phyloP scores from a whole-genome alignment of 257 asterid species.

The Solanum sejunctum region DNA sequence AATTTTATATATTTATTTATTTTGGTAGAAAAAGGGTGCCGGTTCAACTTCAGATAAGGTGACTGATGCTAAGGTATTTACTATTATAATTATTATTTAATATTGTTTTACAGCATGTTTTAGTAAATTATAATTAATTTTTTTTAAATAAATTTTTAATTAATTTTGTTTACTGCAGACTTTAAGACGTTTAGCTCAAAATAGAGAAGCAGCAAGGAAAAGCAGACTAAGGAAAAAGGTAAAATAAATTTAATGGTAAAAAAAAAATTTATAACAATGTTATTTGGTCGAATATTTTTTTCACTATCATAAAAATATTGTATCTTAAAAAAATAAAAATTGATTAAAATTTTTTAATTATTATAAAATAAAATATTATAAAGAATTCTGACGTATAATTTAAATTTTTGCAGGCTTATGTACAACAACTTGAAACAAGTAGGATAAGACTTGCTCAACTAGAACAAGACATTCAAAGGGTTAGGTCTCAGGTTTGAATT shows the following conservation, averaged over 20 bases:
- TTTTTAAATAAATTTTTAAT: not conserved
- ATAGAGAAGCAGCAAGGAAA: constrained; percentile 95
- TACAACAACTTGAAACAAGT: constrained; percentile 92
- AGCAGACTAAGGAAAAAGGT: constrained; percentile 97
- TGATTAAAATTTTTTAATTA: too few species aligned
- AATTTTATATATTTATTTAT: not conserved
- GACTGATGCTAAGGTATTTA: constrained; percentile 64
- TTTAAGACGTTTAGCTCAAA: constrained; percentile 91
- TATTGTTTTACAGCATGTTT: not conserved
- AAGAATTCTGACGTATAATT: not conserved
- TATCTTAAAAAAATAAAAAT: too few species aligned
- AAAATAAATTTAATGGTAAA: not conserved
- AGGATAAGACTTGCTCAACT: constrained; percentile 82
- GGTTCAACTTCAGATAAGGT: constrained; percentile 61
- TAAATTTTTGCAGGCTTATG: constrained; percentile 58
- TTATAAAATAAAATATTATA: too few species aligned
- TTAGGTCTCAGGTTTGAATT: constrained; percentile 68
- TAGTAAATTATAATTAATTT: not conserved
- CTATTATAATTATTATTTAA: not conserved
- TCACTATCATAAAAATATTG: too few species aligned
- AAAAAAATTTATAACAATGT: not conserved
- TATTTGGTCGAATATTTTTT: too few species aligned
- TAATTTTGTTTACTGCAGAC: constrained; percentile 32
- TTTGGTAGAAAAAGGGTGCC: constrained; percentile 64
- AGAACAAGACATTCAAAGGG: constrained; percentile 89